phyloP scores from a whole-genome alignment of 2,329 filamentous ascomycete genomes.

The Graphiopsis chlorocephala region DNA sequence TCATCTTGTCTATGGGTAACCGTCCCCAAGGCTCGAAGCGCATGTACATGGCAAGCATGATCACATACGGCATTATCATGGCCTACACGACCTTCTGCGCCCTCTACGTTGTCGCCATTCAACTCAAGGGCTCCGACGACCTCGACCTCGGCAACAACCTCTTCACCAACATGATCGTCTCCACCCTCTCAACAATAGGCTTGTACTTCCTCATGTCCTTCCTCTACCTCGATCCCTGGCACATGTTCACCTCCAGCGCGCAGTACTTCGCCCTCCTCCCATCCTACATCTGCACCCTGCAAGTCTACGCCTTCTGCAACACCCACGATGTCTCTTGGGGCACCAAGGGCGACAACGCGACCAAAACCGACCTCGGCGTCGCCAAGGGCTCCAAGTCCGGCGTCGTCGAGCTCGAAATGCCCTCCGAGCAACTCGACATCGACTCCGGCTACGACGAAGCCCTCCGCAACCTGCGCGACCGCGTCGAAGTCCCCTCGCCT shows the following conservation, averaged over 20 bases:
- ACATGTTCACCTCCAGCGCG: conserved; percentile 88
- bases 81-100: conserved; percentile 86
- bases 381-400: conserved; percentile 71
- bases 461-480: conserved; percentile 88
- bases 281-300: conserved; percentile 91
- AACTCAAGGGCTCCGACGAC: conserved; percentile 54
- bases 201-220: conserved; percentile 97
- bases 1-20: conserved; percentile 94
- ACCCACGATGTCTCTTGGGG: conserved; percentile 99
- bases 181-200: conserved; percentile 81
- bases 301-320: conserved; percentile 99
- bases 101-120: conserved; percentile 83
- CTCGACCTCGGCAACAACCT: conserved; percentile 76
- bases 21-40: conserved; percentile 91
- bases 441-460: conserved; percentile 97
- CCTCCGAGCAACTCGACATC: conserved; percentile 94
- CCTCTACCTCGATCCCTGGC: conserved; percentile 96
- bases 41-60: conserved; percentile 82
- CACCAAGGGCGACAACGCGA: conserved; percentile 95
- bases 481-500: conserved; percentile 72
- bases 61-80: conserved; percentile 94
- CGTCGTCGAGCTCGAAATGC: conserved; percentile 95
- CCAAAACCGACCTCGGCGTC: conserved; percentile 85
- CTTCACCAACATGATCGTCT: conserved; percentile 93
- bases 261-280: conserved; percentile 95